A percentile compares a stretch with the other conserved stretches of the same genome.
phyloP scores from a whole-genome alignment of 2,329 filamentous ascomycete genomes.

The Fulvia fulva region DNA sequence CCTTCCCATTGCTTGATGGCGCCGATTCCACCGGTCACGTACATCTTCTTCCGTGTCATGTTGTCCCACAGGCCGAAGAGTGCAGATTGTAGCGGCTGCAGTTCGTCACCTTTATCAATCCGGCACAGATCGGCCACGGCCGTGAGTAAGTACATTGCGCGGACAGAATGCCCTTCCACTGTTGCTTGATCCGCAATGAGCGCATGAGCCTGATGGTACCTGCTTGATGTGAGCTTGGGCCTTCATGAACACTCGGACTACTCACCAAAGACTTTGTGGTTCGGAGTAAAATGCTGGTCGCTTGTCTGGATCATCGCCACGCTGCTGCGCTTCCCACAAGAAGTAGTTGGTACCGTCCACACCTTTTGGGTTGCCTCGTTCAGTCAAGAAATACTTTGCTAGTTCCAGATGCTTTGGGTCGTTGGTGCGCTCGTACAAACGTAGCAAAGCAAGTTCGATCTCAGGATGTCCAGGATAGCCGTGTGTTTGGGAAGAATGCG shows the following conservation, averaged over 20 bases:
- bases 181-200: constrained; percentile 53
- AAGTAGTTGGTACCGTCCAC: constrained; percentile 52
- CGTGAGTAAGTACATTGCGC: constrained; percentile 59
- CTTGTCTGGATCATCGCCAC: constrained; percentile 49
- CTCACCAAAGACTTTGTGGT: constrained; percentile 37
- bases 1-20: constrained; percentile 57
- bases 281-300: constrained; percentile 48
- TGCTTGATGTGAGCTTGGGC: constrained; percentile 25
- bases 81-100: constrained; percentile 36
- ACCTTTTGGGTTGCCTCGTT: constrained; percentile 53
- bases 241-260: background rate
- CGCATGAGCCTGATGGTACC: constrained; percentile 56
- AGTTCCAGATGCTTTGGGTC: constrained; percentile 43
- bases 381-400: constrained; percentile 55
- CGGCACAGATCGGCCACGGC: constrained; percentile 54
- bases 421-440: constrained; percentile 42
- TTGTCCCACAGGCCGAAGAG: constrained; percentile 54
- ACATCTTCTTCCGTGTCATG: constrained; percentile 61
- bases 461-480: constrained; percentile 61
- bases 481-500: constrained; percentile 46
- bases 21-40: constrained; percentile 59
- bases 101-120: constrained; percentile 32
- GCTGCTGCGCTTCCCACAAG: constrained; percentile 49
- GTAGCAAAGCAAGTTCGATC: constrained; percentile 49
- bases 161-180: constrained; percentile 58